phyloP scores from a whole-genome alignment of 83 land plant species.

The Thuja plicata region DNA sequence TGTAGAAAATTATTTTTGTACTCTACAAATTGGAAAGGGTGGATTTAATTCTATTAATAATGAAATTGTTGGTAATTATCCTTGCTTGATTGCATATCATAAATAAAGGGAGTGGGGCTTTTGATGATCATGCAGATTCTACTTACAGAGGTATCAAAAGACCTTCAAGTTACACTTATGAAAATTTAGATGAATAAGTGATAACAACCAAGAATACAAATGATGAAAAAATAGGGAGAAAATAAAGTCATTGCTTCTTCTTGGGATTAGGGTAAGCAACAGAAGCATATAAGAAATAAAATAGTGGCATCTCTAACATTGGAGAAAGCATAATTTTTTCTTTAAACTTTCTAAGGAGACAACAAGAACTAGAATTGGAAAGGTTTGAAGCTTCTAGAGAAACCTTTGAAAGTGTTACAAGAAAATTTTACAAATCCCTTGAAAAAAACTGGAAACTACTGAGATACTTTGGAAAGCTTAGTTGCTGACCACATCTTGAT shows the following conservation, averaged over 20 bases:
- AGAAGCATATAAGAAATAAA: neutral
- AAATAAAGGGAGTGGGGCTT: neutral
- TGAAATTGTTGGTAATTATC: neutral
- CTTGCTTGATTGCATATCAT: neutral
- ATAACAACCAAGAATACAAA: neutral
- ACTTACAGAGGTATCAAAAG: neutral
- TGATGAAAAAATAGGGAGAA: neutral
- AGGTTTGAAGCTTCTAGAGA: neutral
- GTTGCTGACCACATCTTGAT: neutral
- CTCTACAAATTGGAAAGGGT: neutral
- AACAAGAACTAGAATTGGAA: neutral
- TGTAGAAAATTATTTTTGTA: neutral
- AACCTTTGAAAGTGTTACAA: neutral
- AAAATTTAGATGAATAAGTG: neutral
- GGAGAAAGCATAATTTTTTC: neutral
- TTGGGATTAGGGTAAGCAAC: neutral
- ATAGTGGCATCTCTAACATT: neutral
- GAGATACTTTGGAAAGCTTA: neutral
- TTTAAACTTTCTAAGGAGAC: neutral
- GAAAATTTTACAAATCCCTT: neutral
- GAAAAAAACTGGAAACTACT: neutral
- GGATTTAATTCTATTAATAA: neutral
- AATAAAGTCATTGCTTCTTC: neutral
- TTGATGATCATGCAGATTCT: neutral
- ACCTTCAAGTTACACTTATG: neutral